These are phyloP conservation scores for Rhazya stricta DNA, from an alignment of 257 asterid species.

Conservation along the genomic window DNA sequence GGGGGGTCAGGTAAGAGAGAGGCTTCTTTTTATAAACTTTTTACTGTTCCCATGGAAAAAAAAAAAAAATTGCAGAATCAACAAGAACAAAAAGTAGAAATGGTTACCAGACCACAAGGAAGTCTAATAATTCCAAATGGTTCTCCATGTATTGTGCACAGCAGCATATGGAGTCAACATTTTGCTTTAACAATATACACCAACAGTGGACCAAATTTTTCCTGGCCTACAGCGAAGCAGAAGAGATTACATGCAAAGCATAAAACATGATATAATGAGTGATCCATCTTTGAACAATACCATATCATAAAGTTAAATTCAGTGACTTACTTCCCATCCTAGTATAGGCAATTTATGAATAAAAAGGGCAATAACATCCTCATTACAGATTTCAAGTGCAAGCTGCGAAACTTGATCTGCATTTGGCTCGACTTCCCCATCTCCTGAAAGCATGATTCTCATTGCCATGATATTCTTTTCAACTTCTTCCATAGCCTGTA, in stretches of 20 bases:
- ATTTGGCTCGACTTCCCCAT: constrained; percentile 85
- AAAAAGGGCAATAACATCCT: constrained; percentile 79
- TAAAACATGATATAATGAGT: constrained; percentile 7
- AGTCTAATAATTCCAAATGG: constrained; percentile 90
- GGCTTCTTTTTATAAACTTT: too few species aligned
- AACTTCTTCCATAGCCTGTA: constrained; percentile 93
- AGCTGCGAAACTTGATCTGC: constrained; percentile 72
- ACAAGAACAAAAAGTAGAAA: constrained; percentile 12
- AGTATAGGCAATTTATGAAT: constrained; percentile 79
- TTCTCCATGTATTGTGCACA: constrained; percentile 84
- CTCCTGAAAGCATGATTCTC: constrained; percentile 86
- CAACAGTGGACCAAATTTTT: constrained; percentile 87
- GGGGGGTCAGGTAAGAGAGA: background rate
- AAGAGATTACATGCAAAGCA: constrained; percentile 24
- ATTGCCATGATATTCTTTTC: constrained; percentile 84
- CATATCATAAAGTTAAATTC: background rate
- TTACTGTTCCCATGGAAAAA: background rate
- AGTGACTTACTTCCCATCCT: constrained; percentile 93
- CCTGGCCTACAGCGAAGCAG: constrained; percentile 58
- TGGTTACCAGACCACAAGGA: constrained; percentile 87
- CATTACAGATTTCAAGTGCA: constrained; percentile 73
- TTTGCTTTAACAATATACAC: constrained; percentile 86
- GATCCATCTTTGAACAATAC: background rate
- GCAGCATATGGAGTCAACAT: constrained; percentile 60
- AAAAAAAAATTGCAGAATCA: constrained; percentile 8